These are phyloP conservation scores for Solanum habrochaites DNA, from an alignment of 257 asterid species.

Conservation along the genomic window DNA sequence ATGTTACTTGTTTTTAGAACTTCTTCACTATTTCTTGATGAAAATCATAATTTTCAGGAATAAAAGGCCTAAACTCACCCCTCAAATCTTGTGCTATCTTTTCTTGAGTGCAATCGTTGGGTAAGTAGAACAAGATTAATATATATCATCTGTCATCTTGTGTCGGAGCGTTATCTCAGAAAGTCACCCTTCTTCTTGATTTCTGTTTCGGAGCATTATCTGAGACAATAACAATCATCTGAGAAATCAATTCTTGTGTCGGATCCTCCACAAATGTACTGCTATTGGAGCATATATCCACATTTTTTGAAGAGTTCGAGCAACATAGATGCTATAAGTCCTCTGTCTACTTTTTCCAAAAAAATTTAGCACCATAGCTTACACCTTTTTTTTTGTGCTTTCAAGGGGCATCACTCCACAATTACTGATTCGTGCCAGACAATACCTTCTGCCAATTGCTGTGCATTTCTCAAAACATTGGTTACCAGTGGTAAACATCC, in stretches of 20 bases:
- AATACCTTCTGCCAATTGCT: conserved; percentile 73
- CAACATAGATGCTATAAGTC: background rate
- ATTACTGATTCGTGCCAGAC: conserved; percentile 59
- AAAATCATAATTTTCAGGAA: conserved; percentile 36
- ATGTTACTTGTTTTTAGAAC: background rate
- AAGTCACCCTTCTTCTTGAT: background rate
- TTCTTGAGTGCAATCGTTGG: conserved; percentile 70
- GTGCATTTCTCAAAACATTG: conserved; percentile 66
- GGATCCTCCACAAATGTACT: background rate
- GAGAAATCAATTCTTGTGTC: background rate
- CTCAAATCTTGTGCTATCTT: conserved; percentile 24
- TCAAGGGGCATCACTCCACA: conserved; percentile 66
- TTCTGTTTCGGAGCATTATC: background rate
- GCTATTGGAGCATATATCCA: background rate
- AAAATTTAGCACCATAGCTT: background rate
- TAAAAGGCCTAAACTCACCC: conserved; percentile 56
- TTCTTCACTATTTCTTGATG: background rate
- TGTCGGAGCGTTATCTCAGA: background rate
- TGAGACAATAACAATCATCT: background rate
- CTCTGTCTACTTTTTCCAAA: background rate
- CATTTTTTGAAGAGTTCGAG: background rate
- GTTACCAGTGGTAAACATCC: conserved; percentile 48
- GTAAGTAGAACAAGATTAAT: conserved; percentile 14
- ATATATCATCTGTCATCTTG: background rate
- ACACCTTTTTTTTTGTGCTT: background rate